Evolutionary conservation across 148 eudicot genomes (phyloP).

Genomic region (Linanthus parryae): DNA sequence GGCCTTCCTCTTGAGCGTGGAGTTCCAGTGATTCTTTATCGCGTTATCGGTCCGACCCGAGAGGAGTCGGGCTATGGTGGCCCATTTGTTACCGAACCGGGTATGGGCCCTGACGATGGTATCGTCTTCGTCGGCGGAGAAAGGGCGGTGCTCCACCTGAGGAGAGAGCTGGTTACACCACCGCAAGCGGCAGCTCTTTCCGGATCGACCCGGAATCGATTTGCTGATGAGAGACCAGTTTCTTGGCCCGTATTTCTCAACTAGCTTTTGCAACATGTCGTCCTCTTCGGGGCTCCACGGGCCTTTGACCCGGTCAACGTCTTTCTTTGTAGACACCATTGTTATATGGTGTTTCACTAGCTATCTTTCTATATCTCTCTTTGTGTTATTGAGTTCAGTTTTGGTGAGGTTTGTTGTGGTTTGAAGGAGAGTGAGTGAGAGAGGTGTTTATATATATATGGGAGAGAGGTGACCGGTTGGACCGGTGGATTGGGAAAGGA

Average conservation of each 20-base stretch:
- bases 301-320: constrained; percentile 74
- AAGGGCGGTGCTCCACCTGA: constrained; percentile 75
- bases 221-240: constrained; percentile 88
- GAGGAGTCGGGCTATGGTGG: constrained; percentile 67
- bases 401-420: neutral
- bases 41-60: constrained; percentile 88
- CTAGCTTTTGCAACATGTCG: constrained; percentile 44
- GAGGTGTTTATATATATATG: constrained; percentile 18
- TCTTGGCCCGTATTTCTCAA: constrained; percentile 65
- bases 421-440: neutral
- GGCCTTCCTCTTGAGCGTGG: constrained; percentile 65
- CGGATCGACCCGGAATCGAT: constrained; percentile 76
- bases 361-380: too few species aligned
- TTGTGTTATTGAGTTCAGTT: neutral
- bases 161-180: constrained; percentile 97
- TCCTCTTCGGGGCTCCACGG: constrained; percentile 97
- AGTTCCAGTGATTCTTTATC: constrained; percentile 93
- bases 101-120: constrained; percentile 79
- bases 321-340: constrained; percentile 23
- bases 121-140: constrained; percentile 67
- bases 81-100: constrained; percentile 87
- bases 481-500: constrained; percentile 7
- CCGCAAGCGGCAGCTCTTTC: constrained; percentile 71
- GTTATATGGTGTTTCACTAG: neutral
- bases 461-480: constrained; percentile 21